A percentile compares a stretch with the other conserved stretches of the same genome.
Evolutionary conservation across 768 basidiomycete genomes (phyloP).

Genomic region (Phylloporus arenicola): DNA sequence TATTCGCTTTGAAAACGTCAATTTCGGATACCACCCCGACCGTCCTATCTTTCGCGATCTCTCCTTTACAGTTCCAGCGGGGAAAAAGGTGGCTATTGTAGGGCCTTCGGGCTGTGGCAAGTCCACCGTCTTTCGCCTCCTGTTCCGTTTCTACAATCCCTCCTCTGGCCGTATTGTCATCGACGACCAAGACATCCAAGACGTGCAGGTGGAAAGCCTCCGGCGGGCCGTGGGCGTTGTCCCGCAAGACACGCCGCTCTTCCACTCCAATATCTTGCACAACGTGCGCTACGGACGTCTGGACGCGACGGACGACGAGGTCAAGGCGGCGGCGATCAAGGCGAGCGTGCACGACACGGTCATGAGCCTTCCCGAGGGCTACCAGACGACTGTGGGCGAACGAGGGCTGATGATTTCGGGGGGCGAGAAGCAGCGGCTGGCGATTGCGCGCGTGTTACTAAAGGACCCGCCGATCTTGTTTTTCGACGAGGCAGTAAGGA

Average conservation of each 20-base stretch:
- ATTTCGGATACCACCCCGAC: constrained; percentile 86
- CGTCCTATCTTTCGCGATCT: constrained; percentile 88
- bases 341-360: constrained; percentile 87
- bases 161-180: constrained; percentile 72
- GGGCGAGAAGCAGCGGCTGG: constrained; percentile 95
- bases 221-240: constrained; percentile 84
- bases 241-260: constrained; percentile 96
- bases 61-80: constrained; percentile 88
- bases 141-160: constrained; percentile 94
- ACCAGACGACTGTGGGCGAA: constrained; percentile 90
- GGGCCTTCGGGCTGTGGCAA: constrained; percentile 98
- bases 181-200: constrained; percentile 82
- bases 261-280: constrained; percentile 93
- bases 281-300: constrained; percentile 92
- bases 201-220: constrained; percentile 66
- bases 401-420: constrained; percentile 97
- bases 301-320: constrained; percentile 85
- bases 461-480: constrained; percentile 96
- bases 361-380: constrained; percentile 76
- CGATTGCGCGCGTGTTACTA: constrained; percentile 85
- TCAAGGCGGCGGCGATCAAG: constrained; percentile 72
- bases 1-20: constrained; percentile 89
- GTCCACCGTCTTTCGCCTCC: constrained; percentile 89
- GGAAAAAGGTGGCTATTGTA: constrained; percentile 95
- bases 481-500: constrained; percentile 92